phyloP scores from a whole-genome alignment of 164 flowering plant species.

The Warburgia ugandensis region DNA sequence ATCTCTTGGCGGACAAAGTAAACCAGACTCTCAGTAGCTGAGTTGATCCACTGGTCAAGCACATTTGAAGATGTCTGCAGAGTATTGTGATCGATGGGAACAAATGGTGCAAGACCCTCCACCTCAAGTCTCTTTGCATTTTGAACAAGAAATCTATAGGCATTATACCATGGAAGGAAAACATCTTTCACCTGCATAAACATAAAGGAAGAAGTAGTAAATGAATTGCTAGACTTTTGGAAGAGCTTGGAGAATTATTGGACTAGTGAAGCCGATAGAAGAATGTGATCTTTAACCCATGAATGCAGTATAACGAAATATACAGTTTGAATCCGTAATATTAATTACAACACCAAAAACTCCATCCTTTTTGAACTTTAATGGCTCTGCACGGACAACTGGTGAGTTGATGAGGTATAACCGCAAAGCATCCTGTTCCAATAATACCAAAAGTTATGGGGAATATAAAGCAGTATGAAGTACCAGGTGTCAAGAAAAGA shows the following conservation, averaged over 20 bases:
- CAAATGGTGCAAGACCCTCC: slow-evolving; percentile 66
- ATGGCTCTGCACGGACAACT: slow-evolving; percentile 95
- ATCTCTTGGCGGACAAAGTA: slow-evolving; percentile 89
- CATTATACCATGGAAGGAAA: slow-evolving; percentile 98
- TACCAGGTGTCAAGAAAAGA: no score
- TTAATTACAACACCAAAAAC: slow-evolving; percentile 91
- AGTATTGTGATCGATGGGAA: slow-evolving; percentile 45
- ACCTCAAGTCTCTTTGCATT: slow-evolving; percentile 87
- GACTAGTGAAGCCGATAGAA: neutral
- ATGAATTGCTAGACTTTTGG: no score
- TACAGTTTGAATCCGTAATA: no score
- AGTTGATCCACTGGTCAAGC: slow-evolving; percentile 97
- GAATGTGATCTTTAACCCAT: no score
- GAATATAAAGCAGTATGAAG: no score
- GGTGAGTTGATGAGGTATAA: slow-evolving; percentile 94
- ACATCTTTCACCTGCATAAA: slow-evolving; percentile 83
- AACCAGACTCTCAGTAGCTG: slow-evolving; percentile 91
- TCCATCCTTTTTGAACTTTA: slow-evolving; percentile 87
- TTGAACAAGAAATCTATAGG: slow-evolving; percentile 96
- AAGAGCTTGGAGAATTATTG: no score
- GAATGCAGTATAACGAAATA: no score
- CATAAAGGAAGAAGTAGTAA: slow-evolving; percentile 3
- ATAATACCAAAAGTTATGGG: no score
- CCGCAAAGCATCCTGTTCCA: slow-evolving; percentile 92
- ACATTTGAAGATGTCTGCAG: slow-evolving; percentile 75